A percentile compares a stretch with the other conserved stretches of the same genome.
These are phyloP conservation scores for Malassezia obtusa DNA, from an alignment of 1,284 basidiomycete species.

Conservation along the genomic window DNA sequence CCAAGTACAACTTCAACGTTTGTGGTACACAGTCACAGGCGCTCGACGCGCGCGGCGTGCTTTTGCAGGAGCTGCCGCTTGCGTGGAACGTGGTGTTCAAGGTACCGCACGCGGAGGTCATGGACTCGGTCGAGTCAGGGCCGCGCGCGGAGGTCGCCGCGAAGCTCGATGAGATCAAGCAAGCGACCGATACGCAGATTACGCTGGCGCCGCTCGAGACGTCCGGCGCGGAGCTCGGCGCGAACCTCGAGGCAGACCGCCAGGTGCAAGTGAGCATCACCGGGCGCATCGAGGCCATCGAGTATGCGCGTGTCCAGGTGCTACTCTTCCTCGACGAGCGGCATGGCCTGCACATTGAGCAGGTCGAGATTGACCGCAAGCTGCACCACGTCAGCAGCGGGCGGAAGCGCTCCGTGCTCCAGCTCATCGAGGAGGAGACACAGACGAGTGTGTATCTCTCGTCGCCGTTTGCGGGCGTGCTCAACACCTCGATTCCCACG, in stretches of 20 bases:
- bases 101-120: conserved; percentile 80
- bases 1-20: conserved; percentile 59
- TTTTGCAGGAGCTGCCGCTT: conserved; percentile 78
- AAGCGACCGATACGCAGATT: conserved; percentile 75
- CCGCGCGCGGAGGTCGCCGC: conserved; percentile 78
- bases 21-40: conserved; percentile 86
- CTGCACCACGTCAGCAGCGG: conserved; percentile 83
- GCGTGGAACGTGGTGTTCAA: conserved; percentile 75
- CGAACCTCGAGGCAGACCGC: conserved; percentile 79
- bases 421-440: conserved; percentile 92
- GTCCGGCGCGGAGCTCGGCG: conserved; percentile 35
- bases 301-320: conserved; percentile 76
- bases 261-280: conserved; percentile 84
- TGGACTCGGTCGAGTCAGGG: conserved; percentile 52
- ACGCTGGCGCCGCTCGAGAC: conserved; percentile 56
- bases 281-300: conserved; percentile 74
- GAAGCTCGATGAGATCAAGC: conserved; percentile 82
- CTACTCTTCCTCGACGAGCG: conserved; percentile 84
- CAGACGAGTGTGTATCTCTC: conserved; percentile 93
- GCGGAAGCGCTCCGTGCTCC: conserved; percentile 74
- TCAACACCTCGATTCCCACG: conserved; percentile 46
- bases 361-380: conserved; percentile 89
- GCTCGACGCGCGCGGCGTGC: conserved; percentile 75
- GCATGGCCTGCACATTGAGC: conserved; percentile 64
- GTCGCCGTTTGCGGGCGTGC: conserved; percentile 74